Evolutionary conservation across 2,329 filamentous ascomycete species (phyloP).

Genomic region (Aspergillus chevalieri): DNA sequence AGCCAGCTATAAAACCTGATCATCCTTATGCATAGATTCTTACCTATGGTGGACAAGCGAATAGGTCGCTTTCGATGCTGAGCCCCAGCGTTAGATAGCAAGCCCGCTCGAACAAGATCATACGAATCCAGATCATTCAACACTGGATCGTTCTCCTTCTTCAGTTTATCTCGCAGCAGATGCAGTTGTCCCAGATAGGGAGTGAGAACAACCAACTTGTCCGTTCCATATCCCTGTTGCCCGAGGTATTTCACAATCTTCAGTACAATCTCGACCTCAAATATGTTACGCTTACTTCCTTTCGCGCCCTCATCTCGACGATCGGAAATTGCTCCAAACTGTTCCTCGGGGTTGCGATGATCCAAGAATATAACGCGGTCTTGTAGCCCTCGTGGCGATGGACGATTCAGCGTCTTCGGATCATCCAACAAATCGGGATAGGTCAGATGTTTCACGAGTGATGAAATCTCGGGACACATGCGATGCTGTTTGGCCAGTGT

Average conservation of each 20-base stretch:
- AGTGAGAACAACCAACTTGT: conserved; percentile 62
- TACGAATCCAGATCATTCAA: conserved; percentile 63
- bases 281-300: conserved; percentile 56
- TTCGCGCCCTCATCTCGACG: conserved; percentile 45
- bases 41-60: conserved; percentile 64
- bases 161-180: conserved; percentile 50
- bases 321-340: conserved; percentile 41
- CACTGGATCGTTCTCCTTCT: conserved; percentile 55
- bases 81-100: conserved; percentile 50
- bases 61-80: conserved; percentile 49
- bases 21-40: conserved; percentile 15
- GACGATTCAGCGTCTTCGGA: conserved; percentile 43
- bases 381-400: conserved; percentile 51
- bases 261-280: conserved; percentile 62
- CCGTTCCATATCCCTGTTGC: conserved; percentile 64
- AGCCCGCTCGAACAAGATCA: conserved; percentile 58
- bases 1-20: not conserved
- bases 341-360: conserved; percentile 52
- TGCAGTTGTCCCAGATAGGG: conserved; percentile 66
- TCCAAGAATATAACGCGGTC: conserved; percentile 61
- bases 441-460: conserved; percentile 50
- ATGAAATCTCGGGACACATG: conserved; percentile 63
- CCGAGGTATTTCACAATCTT: conserved; percentile 60
- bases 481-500: conserved; percentile 59
- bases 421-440: conserved; percentile 59